Conservation (phyloP, 1,139 yeast species). For the Yamadazyma diospyri region DNA sequence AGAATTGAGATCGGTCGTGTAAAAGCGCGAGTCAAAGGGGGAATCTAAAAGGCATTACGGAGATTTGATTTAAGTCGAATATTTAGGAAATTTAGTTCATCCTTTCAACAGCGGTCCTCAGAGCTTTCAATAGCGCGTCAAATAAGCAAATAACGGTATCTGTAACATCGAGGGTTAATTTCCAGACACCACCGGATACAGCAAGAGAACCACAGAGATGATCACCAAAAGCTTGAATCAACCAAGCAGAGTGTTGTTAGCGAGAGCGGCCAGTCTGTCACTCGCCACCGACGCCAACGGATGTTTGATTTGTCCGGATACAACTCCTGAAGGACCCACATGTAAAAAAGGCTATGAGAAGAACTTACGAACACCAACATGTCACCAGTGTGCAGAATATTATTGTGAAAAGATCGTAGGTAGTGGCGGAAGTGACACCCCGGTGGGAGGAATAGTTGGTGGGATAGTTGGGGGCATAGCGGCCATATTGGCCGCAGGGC, state of each 20-base stretch:
- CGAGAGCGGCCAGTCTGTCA: slow-evolving; percentile 1
- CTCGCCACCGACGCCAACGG: slow-evolving; percentile 20
- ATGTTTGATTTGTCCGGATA: slow-evolving; percentile 50
- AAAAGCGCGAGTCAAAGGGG: no score
- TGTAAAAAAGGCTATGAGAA: slow-evolving; percentile 56
- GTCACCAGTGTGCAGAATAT: slow-evolving; percentile 54
- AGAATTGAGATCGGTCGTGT: no score
- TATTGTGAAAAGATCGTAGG: slow-evolving; percentile 37
- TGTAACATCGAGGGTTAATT: no score
- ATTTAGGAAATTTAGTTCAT: no score
- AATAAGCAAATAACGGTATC: no score
- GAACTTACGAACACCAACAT: slow-evolving; percentile 49
- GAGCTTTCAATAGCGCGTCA: no score
- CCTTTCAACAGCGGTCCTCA: no score
- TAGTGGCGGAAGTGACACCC: slow-evolving; percentile 14
- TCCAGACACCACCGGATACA: no score
- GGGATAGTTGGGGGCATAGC: slow-evolving; percentile 57
- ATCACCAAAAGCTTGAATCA: slow-evolving; percentile 1
- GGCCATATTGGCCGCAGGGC: slow-evolving; percentile 28
- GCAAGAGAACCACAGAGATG: slow-evolving; percentile 4
- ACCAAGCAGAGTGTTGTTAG: background rate
- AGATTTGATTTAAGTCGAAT: no score
- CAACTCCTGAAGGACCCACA: slow-evolving; percentile 44
- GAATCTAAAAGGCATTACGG: no score
- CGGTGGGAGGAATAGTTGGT: slow-evolving; percentile 60